These are phyloP conservation scores for Chaetomium cochliodes DNA, from an alignment of 495 filamentous ascomycete species.

Conservation along the genomic window DNA sequence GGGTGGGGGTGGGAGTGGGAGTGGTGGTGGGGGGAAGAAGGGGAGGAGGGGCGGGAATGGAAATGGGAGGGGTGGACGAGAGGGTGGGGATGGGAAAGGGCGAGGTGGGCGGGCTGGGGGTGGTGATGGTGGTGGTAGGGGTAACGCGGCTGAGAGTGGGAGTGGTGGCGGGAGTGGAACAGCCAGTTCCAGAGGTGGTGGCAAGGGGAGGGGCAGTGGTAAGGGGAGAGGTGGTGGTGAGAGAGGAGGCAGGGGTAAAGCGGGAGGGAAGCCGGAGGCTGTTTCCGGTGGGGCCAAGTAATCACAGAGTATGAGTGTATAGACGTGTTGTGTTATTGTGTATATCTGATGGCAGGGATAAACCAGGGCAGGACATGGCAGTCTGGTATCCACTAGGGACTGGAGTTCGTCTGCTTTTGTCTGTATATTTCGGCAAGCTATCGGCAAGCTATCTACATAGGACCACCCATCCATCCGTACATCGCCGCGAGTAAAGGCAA, in stretches of 20 bases:
- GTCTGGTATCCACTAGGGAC: not conserved
- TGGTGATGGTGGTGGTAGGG: not conserved
- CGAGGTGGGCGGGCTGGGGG: not conserved
- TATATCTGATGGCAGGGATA: not conserved
- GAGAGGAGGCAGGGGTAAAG: not conserved
- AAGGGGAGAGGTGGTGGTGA: slow-evolving; percentile 9
- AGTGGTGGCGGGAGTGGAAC: not conserved
- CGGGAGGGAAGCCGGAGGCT: not conserved
- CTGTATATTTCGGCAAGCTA: not conserved
- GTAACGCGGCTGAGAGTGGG: not conserved
- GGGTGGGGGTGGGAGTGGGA: slow-evolving; percentile 12
- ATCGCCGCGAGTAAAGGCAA: too few species aligned
- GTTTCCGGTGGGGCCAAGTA: not conserved
- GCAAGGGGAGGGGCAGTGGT: slow-evolving; percentile 1
- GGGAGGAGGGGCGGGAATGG: not conserved
- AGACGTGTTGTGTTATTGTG: too few species aligned
- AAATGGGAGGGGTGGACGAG: too few species aligned
- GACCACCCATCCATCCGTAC: not conserved
- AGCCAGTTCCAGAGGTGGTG: not conserved
- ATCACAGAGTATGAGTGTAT: not conserved
- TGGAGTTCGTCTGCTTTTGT: slow-evolving; percentile 6
- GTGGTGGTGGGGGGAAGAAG: not conserved
- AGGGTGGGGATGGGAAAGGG: too few species aligned
- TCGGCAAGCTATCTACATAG: not conserved
- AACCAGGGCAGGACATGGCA: not conserved